Evolutionary conservation across 2,329 filamentous ascomycete species (phyloP).

Genomic region (Akanthomyces muscarius): DNA sequence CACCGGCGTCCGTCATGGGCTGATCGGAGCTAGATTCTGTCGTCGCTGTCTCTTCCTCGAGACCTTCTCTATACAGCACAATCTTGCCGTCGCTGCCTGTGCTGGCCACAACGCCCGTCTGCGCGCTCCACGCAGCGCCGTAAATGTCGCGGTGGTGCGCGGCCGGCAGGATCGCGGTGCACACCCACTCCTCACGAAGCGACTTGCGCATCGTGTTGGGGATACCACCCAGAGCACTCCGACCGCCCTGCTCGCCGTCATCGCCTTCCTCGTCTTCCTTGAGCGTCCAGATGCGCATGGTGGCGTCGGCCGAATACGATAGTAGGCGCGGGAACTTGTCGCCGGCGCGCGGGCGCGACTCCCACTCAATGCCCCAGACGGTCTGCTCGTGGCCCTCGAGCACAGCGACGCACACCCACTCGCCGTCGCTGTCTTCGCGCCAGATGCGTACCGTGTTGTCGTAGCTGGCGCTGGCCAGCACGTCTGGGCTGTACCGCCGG

Average conservation of each 20-base stretch:
- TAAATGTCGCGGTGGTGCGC: constrained; percentile 80
- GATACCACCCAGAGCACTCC: constrained; percentile 53
- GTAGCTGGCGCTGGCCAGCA: constrained; percentile 88
- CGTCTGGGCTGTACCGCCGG: constrained; percentile 56
- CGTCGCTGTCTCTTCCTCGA: constrained; percentile 19
- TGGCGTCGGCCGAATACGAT: constrained; percentile 81
- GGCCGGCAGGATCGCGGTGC: constrained; percentile 70
- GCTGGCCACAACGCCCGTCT: constrained; percentile 75
- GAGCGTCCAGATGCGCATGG: constrained; percentile 74
- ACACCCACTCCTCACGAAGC: constrained; percentile 78
- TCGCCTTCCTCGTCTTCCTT: constrained; percentile 48
- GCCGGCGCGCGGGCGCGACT: constrained; percentile 38
- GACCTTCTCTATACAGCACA: constrained; percentile 68
- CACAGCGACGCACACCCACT: constrained; percentile 87
- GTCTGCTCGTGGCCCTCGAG: constrained; percentile 79
- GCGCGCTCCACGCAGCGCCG: constrained; percentile 75
- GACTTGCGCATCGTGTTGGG: constrained; percentile 85
- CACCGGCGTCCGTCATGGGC: constrained; percentile 25
- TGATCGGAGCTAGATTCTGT: constrained; percentile 23
- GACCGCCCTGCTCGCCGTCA: constrained; percentile 29
- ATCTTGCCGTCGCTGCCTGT: constrained; percentile 83
- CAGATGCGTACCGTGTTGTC: constrained; percentile 88
- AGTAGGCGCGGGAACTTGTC: constrained; percentile 59
- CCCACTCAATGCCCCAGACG: constrained; percentile 85
- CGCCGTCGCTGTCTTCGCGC: constrained; percentile 80